Base-by-base conservation (phyloP, 768 basidiomycete species). In the Termitomyces sp. region DNA sequence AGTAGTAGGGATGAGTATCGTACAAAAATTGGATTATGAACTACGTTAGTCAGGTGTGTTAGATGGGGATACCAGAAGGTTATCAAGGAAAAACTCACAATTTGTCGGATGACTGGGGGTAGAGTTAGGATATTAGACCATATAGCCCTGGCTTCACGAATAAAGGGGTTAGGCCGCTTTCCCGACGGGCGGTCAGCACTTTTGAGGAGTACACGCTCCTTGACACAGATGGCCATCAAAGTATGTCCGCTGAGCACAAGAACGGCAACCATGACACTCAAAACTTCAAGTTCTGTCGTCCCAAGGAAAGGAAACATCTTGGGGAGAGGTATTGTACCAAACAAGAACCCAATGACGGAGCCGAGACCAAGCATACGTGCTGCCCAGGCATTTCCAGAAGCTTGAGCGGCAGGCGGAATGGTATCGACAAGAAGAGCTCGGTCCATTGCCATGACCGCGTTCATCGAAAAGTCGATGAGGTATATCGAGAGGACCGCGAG, bases 301-400 rank as follows among this genome's bases (percentile, higher is more conserved):
- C 94, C 95, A 4, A 96, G 73, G 64, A 89, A 86, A 0, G 93
- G 90, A 3, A 95, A 72, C 5, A 84, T 63, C 4, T 71, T 70
- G 0, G 88, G 85, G 18, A 98, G 81, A 65, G 95, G 82, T 28
- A 95, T 75, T 62, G 90, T 91, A 8, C 93, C 94, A 18, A 92
- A 79, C 67, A 91, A 96, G 71, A 95, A 96, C 0, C 94, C 95
- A 2, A 86, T 76, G 0, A 96, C 87, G 57, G 90, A 86, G 12
- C 95, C 95, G 30, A 95, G 67, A 1, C 91, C 92, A 48, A 90
- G 75, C 93, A 97, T 95, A n/a, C 89, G 77, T 0, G 91, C 93
- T 0, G 93, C 95, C 95, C 95, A 98, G 0, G 95, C 95, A 68
- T 95, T 97, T 0, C 91, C 95, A 9, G 82, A 76, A 6, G 94